Evolutionary conservation across 2,329 filamentous ascomycete genomes (phyloP).

Genomic region (Trichophyton benhamiae): DNA sequence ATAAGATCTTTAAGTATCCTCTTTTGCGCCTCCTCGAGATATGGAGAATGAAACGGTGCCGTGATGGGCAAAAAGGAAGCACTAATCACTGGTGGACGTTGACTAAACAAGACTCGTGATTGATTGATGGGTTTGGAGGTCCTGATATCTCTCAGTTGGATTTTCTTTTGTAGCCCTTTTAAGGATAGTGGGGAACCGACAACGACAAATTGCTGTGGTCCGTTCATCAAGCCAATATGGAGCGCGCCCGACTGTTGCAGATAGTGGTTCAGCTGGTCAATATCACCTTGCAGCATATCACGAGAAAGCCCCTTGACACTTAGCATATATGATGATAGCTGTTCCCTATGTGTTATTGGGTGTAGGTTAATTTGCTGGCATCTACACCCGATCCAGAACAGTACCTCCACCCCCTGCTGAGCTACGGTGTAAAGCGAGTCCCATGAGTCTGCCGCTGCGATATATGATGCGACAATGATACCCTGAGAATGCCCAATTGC

Average conservation of each 20-base stretch:
- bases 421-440: conserved; percentile 75
- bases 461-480: conserved; percentile 82
- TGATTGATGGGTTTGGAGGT: conserved; percentile 85
- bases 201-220: conserved; percentile 90
- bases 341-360: not conserved
- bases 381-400: conserved; percentile 97
- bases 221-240: conserved; percentile 93
- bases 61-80: conserved; percentile 82
- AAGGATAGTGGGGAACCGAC: conserved; percentile 92
- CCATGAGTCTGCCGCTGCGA: conserved; percentile 83
- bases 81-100: conserved; percentile 41
- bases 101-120: conserved; percentile 84
- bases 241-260: conserved; percentile 61
- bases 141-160: conserved; percentile 52
- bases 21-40: conserved; percentile 70
- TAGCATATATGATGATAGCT: conserved; percentile 72
- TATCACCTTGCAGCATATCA: not conserved
- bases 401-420: conserved; percentile 70
- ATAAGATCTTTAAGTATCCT: conserved; percentile 76
- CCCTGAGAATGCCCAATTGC: conserved; percentile 96
- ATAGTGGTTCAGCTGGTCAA: conserved; percentile 61
- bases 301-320: not conserved
- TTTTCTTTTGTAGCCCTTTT: conserved; percentile 54
- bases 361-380: conserved; percentile 56
- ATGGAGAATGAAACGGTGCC: conserved; percentile 94